Conservation (phyloP, 108 stramenopile genomes). For the Skeletonema potamos region DNA sequence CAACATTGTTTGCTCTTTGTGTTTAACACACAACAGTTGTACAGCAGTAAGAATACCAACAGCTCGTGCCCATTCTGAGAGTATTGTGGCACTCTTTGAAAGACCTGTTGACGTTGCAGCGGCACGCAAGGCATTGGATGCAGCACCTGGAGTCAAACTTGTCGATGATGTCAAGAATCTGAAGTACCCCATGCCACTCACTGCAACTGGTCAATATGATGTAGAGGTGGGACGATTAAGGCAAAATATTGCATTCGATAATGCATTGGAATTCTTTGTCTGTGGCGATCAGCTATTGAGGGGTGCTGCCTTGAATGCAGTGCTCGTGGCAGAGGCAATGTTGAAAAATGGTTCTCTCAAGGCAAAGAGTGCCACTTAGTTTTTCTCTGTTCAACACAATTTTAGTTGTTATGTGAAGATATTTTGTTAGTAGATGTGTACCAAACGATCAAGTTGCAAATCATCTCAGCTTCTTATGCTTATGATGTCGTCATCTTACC, state of each 20-base stretch:
- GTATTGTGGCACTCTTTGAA: slow-evolving; percentile 91
- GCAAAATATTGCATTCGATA: slow-evolving; percentile 80
- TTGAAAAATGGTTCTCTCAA: slow-evolving; percentile 73
- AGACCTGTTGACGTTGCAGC: slow-evolving; percentile 76
- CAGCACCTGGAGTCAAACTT: slow-evolving; percentile 80
- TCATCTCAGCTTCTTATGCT: too few species aligned
- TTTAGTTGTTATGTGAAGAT: too few species aligned
- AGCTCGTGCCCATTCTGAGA: slow-evolving; percentile 95
- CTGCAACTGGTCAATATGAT: slow-evolving; percentile 95
- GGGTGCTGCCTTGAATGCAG: slow-evolving; percentile 97
- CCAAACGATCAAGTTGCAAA: too few species aligned
- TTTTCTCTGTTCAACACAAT: background rate
- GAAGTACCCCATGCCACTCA: slow-evolving; percentile 97
- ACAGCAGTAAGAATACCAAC: slow-evolving; percentile 98
- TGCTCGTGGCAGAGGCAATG: slow-evolving; percentile 94
- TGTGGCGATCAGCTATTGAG: slow-evolving; percentile 96
- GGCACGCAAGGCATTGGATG: slow-evolving; percentile 74
- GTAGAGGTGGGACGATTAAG: slow-evolving; percentile 94
- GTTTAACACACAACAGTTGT: slow-evolving; percentile 54
- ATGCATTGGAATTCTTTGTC: slow-evolving; percentile 97
- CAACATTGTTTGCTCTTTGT: background rate
- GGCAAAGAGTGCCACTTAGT: slow-evolving; percentile 19
- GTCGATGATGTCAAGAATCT: slow-evolving; percentile 69
- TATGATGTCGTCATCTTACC: too few species aligned
- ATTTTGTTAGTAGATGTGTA: too few species aligned